Evolutionary conservation across 441 rosid genomes (phyloP), one percentile per base, ranked within the genome.

Genomic region (Codiaeum variegatum): DNA sequence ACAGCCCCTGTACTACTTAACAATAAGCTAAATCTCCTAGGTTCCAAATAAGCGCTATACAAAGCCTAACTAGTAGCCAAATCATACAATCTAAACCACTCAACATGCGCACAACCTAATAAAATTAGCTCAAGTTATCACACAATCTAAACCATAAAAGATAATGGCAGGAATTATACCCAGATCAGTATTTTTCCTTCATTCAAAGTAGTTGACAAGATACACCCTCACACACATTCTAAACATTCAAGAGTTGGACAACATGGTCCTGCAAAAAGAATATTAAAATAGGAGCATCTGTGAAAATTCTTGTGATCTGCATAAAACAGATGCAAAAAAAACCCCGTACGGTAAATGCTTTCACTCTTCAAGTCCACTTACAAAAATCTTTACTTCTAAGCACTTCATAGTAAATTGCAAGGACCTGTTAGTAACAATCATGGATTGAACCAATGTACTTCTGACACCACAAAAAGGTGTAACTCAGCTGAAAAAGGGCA

Each of bases 351-450:
- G 60, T 21, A 29, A 9, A 40, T 40, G 44, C 23, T 72, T 34
- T 78, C 64, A 66, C 21, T 66, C 77, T 74, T 66, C 69, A 66
- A 49, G 44, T 36, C 58, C 51, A 47, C 54, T 51, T 46, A 18
- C 15, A 44, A n/a, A 67, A 46, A 67, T 54, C 32, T 60, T 18
- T 36, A 54, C 24, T n/a, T 29, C 66, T 31, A 76, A 67, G 47
- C 24, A 67, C 47, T 60, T 71, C 68, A 34, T 11, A 59, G 29
- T 32, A 54, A 74, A 72, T 47, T 24, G 66, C 47, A 55, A 38
- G 46, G 13, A 54, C 61, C 26, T 56, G 24, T 73, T 36, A 23
- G 61, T 66, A 74, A 32, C 42, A 49, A 49, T 47, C 36, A 13
- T 18, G 18, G 61, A 36, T 29, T 19, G 56, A 67, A 42, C 66